phyloP scores from a whole-genome alignment of 345 rosid genomes.

The Populus pruinosa region DNA sequence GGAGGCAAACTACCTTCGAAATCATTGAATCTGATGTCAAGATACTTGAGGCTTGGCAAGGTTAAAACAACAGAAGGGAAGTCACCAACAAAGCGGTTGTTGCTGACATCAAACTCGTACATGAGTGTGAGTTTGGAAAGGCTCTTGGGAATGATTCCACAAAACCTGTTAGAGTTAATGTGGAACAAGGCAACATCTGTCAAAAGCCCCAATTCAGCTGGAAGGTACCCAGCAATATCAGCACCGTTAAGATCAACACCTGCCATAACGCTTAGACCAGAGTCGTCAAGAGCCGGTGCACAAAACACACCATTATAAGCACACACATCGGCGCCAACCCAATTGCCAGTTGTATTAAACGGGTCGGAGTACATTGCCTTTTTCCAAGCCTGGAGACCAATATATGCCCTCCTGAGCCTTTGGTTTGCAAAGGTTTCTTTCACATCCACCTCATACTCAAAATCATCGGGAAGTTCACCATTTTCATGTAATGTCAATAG shows the following conservation, averaged over 20 bases:
- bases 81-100: constrained; percentile 74
- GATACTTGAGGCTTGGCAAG: constrained; percentile 50
- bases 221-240: constrained; percentile 79
- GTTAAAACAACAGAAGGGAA: constrained; percentile 54
- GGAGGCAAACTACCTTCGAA: constrained; percentile 72
- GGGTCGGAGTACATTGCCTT: constrained; percentile 77
- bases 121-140: constrained; percentile 44
- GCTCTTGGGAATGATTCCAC: constrained; percentile 71
- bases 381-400: constrained; percentile 77
- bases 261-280: constrained; percentile 46
- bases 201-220: constrained; percentile 60
- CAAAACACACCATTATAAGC: constrained; percentile 69
- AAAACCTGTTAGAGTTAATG: constrained; percentile 68
- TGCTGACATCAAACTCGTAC: constrained; percentile 81
- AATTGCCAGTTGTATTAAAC: constrained; percentile 54
- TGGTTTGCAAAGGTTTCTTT: constrained; percentile 41
- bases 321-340: constrained; percentile 72
- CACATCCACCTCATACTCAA: constrained; percentile 35
- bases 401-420: constrained; percentile 60
- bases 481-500: constrained; percentile 46
- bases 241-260: constrained; percentile 73
- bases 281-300: constrained; percentile 56
- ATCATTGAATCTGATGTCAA: constrained; percentile 67
- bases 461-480: constrained; percentile 32
- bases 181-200: constrained; percentile 63